These are phyloP conservation scores for Fagus sylvatica DNA, from an alignment of 306 rosid species.

Conservation along the genomic window DNA sequence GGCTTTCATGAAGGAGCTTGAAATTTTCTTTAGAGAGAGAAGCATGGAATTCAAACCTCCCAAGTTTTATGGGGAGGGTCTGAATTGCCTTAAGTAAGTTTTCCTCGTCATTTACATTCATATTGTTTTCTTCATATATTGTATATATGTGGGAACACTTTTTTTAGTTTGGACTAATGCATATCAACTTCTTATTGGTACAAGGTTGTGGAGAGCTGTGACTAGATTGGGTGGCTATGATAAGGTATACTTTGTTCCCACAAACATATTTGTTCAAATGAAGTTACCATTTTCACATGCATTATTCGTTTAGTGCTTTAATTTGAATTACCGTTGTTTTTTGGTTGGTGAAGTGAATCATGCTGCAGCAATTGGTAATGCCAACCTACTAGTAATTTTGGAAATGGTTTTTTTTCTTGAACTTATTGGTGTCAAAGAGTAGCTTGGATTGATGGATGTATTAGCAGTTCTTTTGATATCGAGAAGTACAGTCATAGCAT, in stretches of 20 bases:
- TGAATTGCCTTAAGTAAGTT: constrained; percentile 95
- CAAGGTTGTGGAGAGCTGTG: constrained; percentile 95
- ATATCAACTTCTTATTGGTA: constrained; percentile 27
- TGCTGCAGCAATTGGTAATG: background rate
- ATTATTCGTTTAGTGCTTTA: background rate
- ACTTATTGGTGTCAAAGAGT: background rate
- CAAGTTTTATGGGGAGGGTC: constrained; percentile 92
- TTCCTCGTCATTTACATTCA: constrained; percentile 14
- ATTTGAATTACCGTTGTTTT: background rate
- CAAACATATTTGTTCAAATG: background rate
- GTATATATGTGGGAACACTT: constrained; percentile 4
- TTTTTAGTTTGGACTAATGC: constrained; percentile 31
- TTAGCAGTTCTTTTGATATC: background rate
- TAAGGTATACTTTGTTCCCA: constrained; percentile 53
- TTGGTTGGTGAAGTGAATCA: background rate
- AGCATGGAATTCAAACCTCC: constrained; percentile 93
- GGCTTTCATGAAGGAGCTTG: constrained; percentile 84
- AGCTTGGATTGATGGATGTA: background rate
- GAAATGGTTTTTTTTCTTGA: background rate
- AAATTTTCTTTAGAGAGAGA: constrained; percentile 84
- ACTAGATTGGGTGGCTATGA: constrained; percentile 97
- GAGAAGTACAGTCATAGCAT: background rate
- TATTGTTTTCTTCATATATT: constrained; percentile 7
- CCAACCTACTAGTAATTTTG: background rate
- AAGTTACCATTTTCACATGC: background rate